These are phyloP conservation scores for Yarrowia alimentaria DNA, from an alignment of 805 yeast species.

Conservation along the genomic window DNA sequence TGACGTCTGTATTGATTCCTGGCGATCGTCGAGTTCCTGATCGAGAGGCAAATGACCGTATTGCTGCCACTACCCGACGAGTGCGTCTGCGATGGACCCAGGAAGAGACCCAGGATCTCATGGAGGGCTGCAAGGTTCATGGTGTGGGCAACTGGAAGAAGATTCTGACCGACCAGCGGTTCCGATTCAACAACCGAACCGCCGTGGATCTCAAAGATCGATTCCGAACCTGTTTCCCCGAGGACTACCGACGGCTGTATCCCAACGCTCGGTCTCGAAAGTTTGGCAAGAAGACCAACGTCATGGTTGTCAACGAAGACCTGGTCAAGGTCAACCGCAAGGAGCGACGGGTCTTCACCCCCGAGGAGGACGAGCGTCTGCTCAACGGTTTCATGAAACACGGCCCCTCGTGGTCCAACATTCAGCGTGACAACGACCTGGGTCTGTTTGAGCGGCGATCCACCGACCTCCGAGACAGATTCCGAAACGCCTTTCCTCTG, in stretches of 20 bases:
- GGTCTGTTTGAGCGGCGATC: constrained; percentile 44
- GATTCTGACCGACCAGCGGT: constrained; percentile 44
- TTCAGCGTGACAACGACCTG: constrained; percentile 44
- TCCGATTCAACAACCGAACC: constrained; percentile 45
- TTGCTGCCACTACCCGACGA: constrained; percentile 33
- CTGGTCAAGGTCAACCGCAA: constrained; percentile 47
- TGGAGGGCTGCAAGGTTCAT: constrained; percentile 46
- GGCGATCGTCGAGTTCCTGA: constrained; percentile 16
- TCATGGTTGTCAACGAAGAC: constrained; percentile 31
- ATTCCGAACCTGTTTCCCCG: constrained; percentile 47
- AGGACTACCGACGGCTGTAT: constrained; percentile 45
- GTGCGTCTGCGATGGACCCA: constrained; percentile 46
- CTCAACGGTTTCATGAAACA: constrained; percentile 45
- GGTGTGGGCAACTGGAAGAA: constrained; percentile 51
- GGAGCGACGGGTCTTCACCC: constrained; percentile 45
- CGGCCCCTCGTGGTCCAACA: constrained; percentile 49
- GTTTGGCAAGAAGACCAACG: constrained; percentile 12
- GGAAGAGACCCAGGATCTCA: constrained; percentile 44
- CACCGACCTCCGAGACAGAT: constrained; percentile 47
- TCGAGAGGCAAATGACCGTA: constrained; percentile 8
- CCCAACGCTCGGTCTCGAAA: constrained; percentile 49
- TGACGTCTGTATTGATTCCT: constrained; percentile 19
- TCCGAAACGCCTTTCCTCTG: constrained; percentile 48
- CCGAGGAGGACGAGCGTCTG: constrained; percentile 45
- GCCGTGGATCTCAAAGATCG: constrained; percentile 49